A percentile compares a stretch with the other conserved stretches of the same genome.
Conservation (phyloP, 768 basidiomycete genomes). For the Tricholoma matsutake region DNA sequence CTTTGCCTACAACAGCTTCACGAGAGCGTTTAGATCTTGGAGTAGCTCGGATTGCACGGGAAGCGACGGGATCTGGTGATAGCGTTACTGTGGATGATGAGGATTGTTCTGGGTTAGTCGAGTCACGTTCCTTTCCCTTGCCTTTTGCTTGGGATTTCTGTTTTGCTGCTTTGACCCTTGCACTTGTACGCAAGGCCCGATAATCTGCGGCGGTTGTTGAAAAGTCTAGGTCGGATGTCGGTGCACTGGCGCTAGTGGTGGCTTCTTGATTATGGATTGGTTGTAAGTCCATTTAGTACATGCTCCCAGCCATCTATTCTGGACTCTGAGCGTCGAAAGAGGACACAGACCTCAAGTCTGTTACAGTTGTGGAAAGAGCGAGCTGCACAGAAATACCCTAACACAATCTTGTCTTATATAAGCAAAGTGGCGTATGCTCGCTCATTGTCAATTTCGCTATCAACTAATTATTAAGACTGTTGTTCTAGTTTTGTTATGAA, state of each 20-base stretch:
- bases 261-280: slow-evolving; percentile 67
- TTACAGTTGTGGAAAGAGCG: slow-evolving; percentile 27
- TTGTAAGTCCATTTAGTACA: slow-evolving; percentile 91
- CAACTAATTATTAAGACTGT: neutral
- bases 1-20: slow-evolving; percentile 50
- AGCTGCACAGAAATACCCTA: slow-evolving; percentile 32
- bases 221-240: slow-evolving; percentile 39
- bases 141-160: slow-evolving; percentile 62
- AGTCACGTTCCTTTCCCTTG: slow-evolving; percentile 53
- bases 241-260: slow-evolving; percentile 63
- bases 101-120: slow-evolving; percentile 30
- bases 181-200: slow-evolving; percentile 68
- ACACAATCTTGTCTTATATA: slow-evolving; percentile 41
- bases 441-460: slow-evolving; percentile 1
- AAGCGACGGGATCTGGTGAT: slow-evolving; percentile 31
- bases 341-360: slow-evolving; percentile 32
- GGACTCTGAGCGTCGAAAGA: slow-evolving; percentile 35
- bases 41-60: slow-evolving; percentile 44
- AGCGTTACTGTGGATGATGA: slow-evolving; percentile 30
- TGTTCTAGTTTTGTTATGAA: neutral
- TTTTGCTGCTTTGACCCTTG: slow-evolving; percentile 72
- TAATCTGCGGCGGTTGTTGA: slow-evolving; percentile 42
- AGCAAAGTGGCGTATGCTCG: slow-evolving; percentile 42
- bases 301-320: slow-evolving; percentile 84
- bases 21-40: slow-evolving; percentile 51